A percentile compares a stretch with the other conserved stretches of the same genome.
Conservation (phyloP, 352 stramenopile genomes). For the Phytophthora agathidicida region DNA sequence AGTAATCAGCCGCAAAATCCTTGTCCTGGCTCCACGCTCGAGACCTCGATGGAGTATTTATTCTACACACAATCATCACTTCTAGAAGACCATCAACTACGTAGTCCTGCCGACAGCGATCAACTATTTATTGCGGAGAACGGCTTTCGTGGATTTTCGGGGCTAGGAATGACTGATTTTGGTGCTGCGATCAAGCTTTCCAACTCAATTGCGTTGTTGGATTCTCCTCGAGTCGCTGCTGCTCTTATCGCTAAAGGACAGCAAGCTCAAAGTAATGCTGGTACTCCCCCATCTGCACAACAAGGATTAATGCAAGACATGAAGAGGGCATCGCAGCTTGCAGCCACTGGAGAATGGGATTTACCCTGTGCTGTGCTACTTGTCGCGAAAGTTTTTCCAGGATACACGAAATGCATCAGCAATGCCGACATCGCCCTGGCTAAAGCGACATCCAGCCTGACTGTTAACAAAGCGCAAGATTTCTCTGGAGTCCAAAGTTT, state of each 20-base stretch:
- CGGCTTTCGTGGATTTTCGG: conserved; percentile 62
- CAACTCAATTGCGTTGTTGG: conserved; percentile 74
- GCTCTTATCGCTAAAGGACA: conserved; percentile 25
- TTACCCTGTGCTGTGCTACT: conserved; percentile 57
- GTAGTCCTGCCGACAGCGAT: conserved; percentile 42
- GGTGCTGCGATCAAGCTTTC: conserved; percentile 73
- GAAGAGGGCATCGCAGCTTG: conserved; percentile 46
- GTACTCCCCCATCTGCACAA: background rate
- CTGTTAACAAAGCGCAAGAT: conserved; percentile 31
- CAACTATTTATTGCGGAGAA: conserved; percentile 72
- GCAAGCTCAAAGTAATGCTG: conserved; percentile 9
- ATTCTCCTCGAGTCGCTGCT: conserved; percentile 39
- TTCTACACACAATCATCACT: conserved; percentile 71
- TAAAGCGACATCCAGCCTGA: conserved; percentile 16
- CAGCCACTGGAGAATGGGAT: conserved; percentile 49
- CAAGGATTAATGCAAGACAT: conserved; percentile 31
- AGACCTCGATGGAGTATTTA: conserved; percentile 81
- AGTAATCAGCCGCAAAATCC: conserved; percentile 12
- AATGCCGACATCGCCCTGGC: conserved; percentile 24
- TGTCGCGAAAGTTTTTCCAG: conserved; percentile 87
- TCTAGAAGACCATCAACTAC: conserved; percentile 45
- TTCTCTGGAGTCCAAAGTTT: conserved; percentile 61
- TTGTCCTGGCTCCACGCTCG: conserved; percentile 40
- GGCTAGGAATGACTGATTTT: conserved; percentile 55
- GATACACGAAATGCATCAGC: conserved; percentile 56